Base-by-base conservation (phyloP, 164 flowering plant genomes). In the Pachysandra terminalis region DNA sequence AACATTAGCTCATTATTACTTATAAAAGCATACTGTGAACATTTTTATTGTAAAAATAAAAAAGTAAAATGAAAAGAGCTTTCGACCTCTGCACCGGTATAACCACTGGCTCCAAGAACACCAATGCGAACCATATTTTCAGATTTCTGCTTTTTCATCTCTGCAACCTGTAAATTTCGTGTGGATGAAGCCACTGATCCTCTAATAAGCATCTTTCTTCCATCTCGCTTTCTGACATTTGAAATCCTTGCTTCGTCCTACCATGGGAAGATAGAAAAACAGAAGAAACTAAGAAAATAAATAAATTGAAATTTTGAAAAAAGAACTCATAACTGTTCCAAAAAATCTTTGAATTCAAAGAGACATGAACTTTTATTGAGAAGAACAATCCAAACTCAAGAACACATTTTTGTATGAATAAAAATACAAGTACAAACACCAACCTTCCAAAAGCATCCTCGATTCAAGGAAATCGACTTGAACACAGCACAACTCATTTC, bases 61-160 rank as follows among this genome's bases (percentile, higher is more conserved):
- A 40, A 10, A 40, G 10, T 40, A 40, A n/a, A n/a, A n/a, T n/a
- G n/a, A 25, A 10, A 56, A 22, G 28, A 5, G 15, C 56, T 19
- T 9, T 12, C 25, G 74, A 93, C 98, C 93, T 93, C 98, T 0
- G 97, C 88, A 68, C 98, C 98, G 56, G 98, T 93, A 77, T 93
- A 93, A 53, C 98, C 98, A 79, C 98, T 93, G 16, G 98, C 97
- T 62, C 98, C 98, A 69, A 93, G 98, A 65, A 93, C 93, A 23
- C 93, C 98, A 75, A 93, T 76, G 0, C 93, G 87, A 64, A 82
- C 83, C 9, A 74, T 73, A 62, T 87, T 82, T 28, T 80, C 78
- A 6, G 76, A 66, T 52, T 79, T 79, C 37, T 70, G 71, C 9
- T 68, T 48, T 63, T 73, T 63, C 22, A 27, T 19, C 60, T 76